These are phyloP conservation scores for Thielaviopsis populi DNA, from an alignment of 2,329 filamentous ascomycete species.

Conservation along the genomic window DNA sequence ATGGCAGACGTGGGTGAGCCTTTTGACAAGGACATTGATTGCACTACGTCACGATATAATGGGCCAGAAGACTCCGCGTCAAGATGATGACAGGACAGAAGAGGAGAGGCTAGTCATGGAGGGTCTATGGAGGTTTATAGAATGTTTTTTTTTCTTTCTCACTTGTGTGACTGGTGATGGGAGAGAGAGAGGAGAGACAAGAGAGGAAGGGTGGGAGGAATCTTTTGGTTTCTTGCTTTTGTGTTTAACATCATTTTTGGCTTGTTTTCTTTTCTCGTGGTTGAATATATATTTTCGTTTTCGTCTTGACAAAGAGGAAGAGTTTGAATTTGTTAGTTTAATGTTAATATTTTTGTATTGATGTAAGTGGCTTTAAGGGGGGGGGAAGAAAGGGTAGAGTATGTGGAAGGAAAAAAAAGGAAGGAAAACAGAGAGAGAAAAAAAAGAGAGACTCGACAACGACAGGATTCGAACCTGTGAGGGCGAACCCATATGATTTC, in stretches of 20 bases:
- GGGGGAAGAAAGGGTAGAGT: not conserved
- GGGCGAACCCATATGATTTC: conserved; percentile 17
- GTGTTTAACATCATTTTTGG: not conserved
- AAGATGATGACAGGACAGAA: not conserved
- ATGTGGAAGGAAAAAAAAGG: not conserved
- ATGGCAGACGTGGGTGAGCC: not conserved
- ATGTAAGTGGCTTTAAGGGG: too few relatives aligned
- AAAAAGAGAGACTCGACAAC: conserved; percentile 8
- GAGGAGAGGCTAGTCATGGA: not conserved
- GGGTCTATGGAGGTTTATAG: not conserved
- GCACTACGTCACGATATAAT: too few relatives aligned
- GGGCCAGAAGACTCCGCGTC: too few relatives aligned
- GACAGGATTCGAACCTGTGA: conserved; percentile 16
- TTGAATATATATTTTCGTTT: not conserved
- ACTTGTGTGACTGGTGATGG: too few relatives aligned
- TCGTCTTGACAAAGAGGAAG: too few relatives aligned
- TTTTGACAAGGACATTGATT: not conserved
- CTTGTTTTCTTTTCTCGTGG: not conserved
- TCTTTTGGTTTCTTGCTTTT: not conserved
- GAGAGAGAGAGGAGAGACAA: not conserved
- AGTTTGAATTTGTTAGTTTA: too few relatives aligned
- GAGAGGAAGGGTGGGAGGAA: not conserved
- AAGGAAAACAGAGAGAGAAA: not conserved
- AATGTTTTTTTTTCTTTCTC: too few relatives aligned
- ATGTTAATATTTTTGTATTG: too few relatives aligned